A percentile compares a stretch with the other conserved stretches of the same genome.
These are phyloP conservation scores for Colletotrichum sp. DNA, from an alignment of 2,329 filamentous ascomycete genomes.

Conservation along the genomic window DNA sequence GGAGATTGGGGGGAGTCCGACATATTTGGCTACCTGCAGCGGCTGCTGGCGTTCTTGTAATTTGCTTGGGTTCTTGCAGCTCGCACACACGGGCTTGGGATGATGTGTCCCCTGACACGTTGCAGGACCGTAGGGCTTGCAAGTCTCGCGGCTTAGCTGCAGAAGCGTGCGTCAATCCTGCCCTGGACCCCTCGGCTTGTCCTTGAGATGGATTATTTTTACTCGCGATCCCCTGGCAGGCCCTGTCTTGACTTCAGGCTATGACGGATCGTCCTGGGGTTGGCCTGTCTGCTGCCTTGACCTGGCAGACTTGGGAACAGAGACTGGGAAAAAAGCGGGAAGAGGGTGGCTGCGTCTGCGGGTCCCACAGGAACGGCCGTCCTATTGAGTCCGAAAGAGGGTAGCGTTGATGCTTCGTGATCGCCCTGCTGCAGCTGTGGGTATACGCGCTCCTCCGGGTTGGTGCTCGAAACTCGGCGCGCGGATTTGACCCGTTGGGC, in stretches of 20 bases:
- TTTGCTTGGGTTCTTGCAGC: conserved; percentile 59
- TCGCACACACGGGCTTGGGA: conserved; percentile 58
- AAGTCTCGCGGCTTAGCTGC: conserved; percentile 58
- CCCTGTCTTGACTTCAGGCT: conserved; percentile 44
- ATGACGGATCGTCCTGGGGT: conserved; percentile 39
- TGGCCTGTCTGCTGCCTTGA: conserved; percentile 29
- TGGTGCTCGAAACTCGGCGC: conserved; percentile 17
- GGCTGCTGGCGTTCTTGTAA: conserved; percentile 66
- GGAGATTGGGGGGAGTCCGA: conserved; percentile 86
- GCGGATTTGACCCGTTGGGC: conserved; percentile 4
- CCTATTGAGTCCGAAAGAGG: conserved; percentile 10
- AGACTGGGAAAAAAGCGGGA: conserved; percentile 30
- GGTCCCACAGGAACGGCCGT: conserved; percentile 34
- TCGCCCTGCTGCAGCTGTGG: conserved; percentile 23
- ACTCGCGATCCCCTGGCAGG: conserved; percentile 37
- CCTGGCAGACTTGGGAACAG: conserved; percentile 25
- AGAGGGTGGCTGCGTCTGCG: conserved; percentile 40
- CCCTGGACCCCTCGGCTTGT: conserved; percentile 6
- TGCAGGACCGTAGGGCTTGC: conserved; percentile 61
- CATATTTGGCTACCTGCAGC: conserved; percentile 85
- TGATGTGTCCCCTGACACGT: conserved; percentile 70
- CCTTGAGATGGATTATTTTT: conserved; percentile 29
- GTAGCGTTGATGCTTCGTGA: conserved; percentile 21
- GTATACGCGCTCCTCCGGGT: conserved; percentile 18
- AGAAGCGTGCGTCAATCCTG: conserved; percentile 61